Percentiles rank a stretch among this genome's conserved stretches.
phyloP scores from a whole-genome alignment of 2,329 filamentous ascomycete species.

The Arthrobotrys megalospora region DNA sequence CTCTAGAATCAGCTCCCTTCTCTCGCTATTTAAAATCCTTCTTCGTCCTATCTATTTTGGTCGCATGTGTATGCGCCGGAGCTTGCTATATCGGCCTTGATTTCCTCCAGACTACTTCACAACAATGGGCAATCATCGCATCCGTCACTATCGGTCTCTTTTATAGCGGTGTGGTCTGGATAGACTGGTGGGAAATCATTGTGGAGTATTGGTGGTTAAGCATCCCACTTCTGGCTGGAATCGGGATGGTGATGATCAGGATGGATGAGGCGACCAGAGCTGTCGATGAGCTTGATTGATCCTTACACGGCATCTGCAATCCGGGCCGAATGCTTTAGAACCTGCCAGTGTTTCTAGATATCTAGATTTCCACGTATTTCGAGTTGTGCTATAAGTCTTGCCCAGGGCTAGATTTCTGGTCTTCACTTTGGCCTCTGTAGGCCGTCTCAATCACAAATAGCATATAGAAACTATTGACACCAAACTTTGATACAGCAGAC shows the following conservation, averaged over 20 bases:
- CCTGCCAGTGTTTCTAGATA: too few relatives aligned
- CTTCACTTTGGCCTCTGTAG: too few relatives aligned
- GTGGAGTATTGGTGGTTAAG: constrained; percentile 45
- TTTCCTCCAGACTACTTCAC: constrained; percentile 20
- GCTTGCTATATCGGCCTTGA: constrained; percentile 22
- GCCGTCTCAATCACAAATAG: too few relatives aligned
- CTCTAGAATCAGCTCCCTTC: constrained; percentile 17
- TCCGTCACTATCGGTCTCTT: constrained; percentile 14
- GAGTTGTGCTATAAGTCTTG: too few relatives aligned
- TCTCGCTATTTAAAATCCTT: constrained; percentile 34
- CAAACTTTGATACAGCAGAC: too few relatives aligned
- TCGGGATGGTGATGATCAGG: constrained; percentile 9
- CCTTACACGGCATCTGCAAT: not conserved
- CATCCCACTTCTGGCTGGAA: constrained; percentile 17
- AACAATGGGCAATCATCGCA: constrained; percentile 1
- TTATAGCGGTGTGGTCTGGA: constrained; percentile 37
- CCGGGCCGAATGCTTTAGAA: too few relatives aligned
- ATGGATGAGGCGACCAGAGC: constrained; percentile 20
- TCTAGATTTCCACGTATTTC: too few relatives aligned
- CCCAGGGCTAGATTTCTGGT: too few relatives aligned
- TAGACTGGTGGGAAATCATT: constrained; percentile 36
- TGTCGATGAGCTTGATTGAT: constrained; percentile 18
- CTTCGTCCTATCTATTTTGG: not conserved
- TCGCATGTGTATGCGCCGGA: not conserved
- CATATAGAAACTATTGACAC: too few relatives aligned